Evolutionary conservation across 306 rosid species (phyloP), one percentile per base, ranked within the genome.

Genomic region (Parietaria judaica): DNA sequence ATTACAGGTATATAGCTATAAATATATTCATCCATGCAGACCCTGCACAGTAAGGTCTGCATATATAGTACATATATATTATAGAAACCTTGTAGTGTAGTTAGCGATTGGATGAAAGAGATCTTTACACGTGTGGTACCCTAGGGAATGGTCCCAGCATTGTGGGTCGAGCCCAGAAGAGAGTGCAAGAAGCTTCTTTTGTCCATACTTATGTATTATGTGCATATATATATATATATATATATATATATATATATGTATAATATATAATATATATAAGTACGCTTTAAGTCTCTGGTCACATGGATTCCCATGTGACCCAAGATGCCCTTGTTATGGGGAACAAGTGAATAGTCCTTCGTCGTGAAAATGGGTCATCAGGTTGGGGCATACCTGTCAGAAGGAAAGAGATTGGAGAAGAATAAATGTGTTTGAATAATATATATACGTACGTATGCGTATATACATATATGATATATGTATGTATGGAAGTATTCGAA

Each of bases 301-400:
- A 78, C 63, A 64, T 63, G 79, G 68, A 74, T 58, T 63, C 76
- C 68, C 82, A 67, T 74, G 77, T 59, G 79, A 67, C 66, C 76
- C 71, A 70, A 49, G 63, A 63, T 63, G 66, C 71, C 53, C 56
- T 63, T 54, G 66, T 59, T 13, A 51, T 64, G 68, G 83, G 74
- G 72, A 66, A 51, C 68, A 66, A 53, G 48, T 65, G 44, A 50
- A 52, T 15, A 54, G 64, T 41, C 36, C 58, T 16, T 36, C 14
- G 61, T 11, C 37, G 72, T 51, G 58, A 54, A 11, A 54, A 48
- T 31, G 31, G 52, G 38, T 45, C 74, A 60, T 65, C 69, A 23
- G 75, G 66, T 49, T n/a, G 43, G 62, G 15, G 14, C 53, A 49
- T 41, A 50, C 56, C 50, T 34, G 37, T 67, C 60, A 51, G 66